Evolutionary conservation across 225 moss, liverwort and hornwort genomes (phyloP), one percentile per base, ranked within the genome.

Genomic region (Bryum argenteum): DNA sequence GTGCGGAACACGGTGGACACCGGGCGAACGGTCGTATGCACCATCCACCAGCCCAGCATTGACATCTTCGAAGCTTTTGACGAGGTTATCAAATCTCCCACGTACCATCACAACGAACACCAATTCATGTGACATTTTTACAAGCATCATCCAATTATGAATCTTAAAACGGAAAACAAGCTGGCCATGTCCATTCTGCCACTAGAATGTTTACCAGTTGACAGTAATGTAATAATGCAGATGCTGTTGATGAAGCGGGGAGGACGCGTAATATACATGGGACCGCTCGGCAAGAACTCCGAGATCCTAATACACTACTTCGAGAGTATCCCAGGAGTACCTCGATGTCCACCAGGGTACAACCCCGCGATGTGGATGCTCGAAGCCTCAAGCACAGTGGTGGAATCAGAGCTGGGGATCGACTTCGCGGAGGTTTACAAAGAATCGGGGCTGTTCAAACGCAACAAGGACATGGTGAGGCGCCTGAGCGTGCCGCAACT

Each of bases 11-110:
- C 89, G 3, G 87, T 94, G 67, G 87, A 94, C 73, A 94, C 93
- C 7, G 94, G 91, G 18, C 85, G 94, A 51, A 94, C 94, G 2
- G 89, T 90, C 22, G 89, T 90, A 33, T 90, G 89, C 80, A 90
- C 89, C 66, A 89, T 90, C 68, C 89, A 90, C 67, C 89, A 90
- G 66, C 89, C 89, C 70, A 90, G 89, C 78, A 87, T 90, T 15
- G 89, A 90, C 55, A 90, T 87, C 61, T 90, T 90, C 44, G 90
- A 90, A 73, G 79, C 90, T 16, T 94, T 94, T 21, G 93, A 94
- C 58, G 93, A 94, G 88, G 87, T 83, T 23, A 44, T 28, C 20
- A 40, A 33, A 3, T 33, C 15, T 16, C 15, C 43, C 51, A 39
- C 16, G 15, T 24, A 9, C 47, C 2, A 47, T 47, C 47, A 12